Conservation (phyloP, 306 rosid species). For the Cucurbita moschata region DNA sequence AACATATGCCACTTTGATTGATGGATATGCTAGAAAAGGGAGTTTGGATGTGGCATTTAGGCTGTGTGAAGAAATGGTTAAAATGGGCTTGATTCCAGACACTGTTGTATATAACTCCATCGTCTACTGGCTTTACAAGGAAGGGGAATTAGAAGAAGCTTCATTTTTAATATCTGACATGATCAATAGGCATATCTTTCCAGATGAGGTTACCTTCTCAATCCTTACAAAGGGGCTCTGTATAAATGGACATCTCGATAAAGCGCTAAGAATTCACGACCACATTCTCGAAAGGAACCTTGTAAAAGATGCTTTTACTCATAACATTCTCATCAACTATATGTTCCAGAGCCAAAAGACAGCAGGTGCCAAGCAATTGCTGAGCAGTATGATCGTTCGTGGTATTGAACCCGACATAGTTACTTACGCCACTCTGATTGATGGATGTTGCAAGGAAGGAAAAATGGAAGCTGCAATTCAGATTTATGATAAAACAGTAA, state of each 20-base stretch:
- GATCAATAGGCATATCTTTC: constrained; percentile 22
- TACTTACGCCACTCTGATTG: constrained; percentile 37
- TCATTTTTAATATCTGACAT: constrained; percentile 32
- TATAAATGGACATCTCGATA: constrained; percentile 25
- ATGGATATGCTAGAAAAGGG: constrained; percentile 37
- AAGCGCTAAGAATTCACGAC: constrained; percentile 29
- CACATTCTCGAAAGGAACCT: constrained; percentile 15
- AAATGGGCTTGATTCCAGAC: constrained; percentile 35
- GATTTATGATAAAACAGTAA: constrained; percentile 24
- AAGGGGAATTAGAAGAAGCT: constrained; percentile 33
- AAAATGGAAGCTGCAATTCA: constrained; percentile 20
- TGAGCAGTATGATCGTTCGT: constrained; percentile 30
- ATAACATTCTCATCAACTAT: constrained; percentile 36
- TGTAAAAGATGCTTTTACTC: constrained; percentile 23
- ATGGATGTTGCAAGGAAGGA: constrained; percentile 32
- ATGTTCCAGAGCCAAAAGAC: constrained; percentile 18
- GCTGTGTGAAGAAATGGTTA: constrained; percentile 40
- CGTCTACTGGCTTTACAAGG: constrained; percentile 35
- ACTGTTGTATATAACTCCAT: constrained; percentile 34
- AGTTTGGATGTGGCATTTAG: constrained; percentile 36
- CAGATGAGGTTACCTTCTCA: constrained; percentile 43
- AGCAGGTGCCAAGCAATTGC: constrained; percentile 27
- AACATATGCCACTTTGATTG: constrained; percentile 38
- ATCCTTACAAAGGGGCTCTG: constrained; percentile 38
- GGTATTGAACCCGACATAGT: constrained; percentile 33